Evolutionary conservation across 352 stramenopile species (phyloP).

Genomic region (Elongisporangium senticosum): DNA sequence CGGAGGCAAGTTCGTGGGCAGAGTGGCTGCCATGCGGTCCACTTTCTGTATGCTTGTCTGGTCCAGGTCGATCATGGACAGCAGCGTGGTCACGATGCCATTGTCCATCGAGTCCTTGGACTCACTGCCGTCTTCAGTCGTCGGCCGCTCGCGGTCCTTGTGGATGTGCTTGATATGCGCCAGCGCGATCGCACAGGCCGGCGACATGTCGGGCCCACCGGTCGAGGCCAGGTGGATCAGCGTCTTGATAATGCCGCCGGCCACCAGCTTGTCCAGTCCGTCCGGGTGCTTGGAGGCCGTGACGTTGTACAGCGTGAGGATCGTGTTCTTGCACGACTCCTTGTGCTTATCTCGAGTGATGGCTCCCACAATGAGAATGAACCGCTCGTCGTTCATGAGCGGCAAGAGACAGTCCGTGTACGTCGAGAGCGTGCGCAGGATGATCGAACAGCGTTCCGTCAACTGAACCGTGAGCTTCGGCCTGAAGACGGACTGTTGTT

Average conservation of each 20-base stretch:
- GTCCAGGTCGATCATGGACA: constrained; percentile 79
- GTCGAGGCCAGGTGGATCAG: constrained; percentile 54
- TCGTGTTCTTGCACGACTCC: constrained; percentile 51
- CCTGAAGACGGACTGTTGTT: not conserved
- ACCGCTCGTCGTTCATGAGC: constrained; percentile 44
- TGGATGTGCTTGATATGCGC: constrained; percentile 75
- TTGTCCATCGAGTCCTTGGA: constrained; percentile 59
- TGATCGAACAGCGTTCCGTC: constrained; percentile 58
- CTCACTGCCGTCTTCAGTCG: constrained; percentile 16
- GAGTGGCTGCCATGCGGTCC: constrained; percentile 48
- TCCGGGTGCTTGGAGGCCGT: constrained; percentile 37
- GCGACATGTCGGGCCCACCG: constrained; percentile 52
- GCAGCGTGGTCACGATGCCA: constrained; percentile 57
- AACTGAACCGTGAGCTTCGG: constrained; percentile 23
- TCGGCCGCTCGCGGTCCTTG: constrained; percentile 33
- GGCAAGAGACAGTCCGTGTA: constrained; percentile 33
- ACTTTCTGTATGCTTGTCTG: constrained; percentile 57
- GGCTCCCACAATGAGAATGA: constrained; percentile 41
- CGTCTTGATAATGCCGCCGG: constrained; percentile 42
- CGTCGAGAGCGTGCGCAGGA: constrained; percentile 63
- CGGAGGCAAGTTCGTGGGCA: constrained; percentile 39
- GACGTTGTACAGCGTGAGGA: constrained; percentile 74
- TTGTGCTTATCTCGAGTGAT: constrained; percentile 31
- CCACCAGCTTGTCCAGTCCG: constrained; percentile 43
- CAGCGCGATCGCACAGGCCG: constrained; percentile 58